Base-by-base conservation (phyloP, 768 basidiomycete genomes). In the Hericium rajendrae region DNA sequence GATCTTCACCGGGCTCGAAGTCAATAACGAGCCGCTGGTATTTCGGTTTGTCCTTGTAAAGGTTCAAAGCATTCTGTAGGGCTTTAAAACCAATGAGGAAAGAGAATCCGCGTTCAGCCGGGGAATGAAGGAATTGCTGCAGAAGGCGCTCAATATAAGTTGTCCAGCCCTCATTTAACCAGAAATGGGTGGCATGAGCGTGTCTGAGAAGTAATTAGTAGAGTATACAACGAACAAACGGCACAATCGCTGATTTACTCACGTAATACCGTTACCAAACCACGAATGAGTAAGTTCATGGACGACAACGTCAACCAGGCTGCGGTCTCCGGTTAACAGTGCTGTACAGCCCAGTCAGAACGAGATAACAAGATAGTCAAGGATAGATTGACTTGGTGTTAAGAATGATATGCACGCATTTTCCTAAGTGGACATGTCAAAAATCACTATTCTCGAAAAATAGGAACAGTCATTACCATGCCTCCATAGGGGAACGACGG, bases 161-260 rank as follows among this genome's bases (percentile, higher is more conserved):
- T 37, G 94, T 97, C 87, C 90, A 94, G 26, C 92, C 88, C 73
- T 94, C 89, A 68, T 92, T 93, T 40, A 93, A 80, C 88, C 89
- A 91, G 72, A 91, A 91, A 70, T 90, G 87, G 0, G 82, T 80
- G 0, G 88, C 82, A 60, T 90, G 71, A 0, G 85, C 84, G 56
- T 88, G 85, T 0, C 85, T 81, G 58, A 8, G 38, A 38, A 10
- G 9, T 32, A 8, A 10, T 32, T 28, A 51, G 28, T 24, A 51
- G 39, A 48, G 24, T 16, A 32, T 11, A 41, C 28, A 24, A 32
- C 24, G 26, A 16, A 38, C n/a, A 10, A 37, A n/a, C 40, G 28
- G 40, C 9, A 6, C 16, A 16, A 15, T 15, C 11, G 16, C 15
- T 32, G 8, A 9, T 22, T 24, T 1, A 66, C 76, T 59, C 65